Conservation (phyloP, 129 eudicot species). For the Centaurea solstitialis region DNA sequence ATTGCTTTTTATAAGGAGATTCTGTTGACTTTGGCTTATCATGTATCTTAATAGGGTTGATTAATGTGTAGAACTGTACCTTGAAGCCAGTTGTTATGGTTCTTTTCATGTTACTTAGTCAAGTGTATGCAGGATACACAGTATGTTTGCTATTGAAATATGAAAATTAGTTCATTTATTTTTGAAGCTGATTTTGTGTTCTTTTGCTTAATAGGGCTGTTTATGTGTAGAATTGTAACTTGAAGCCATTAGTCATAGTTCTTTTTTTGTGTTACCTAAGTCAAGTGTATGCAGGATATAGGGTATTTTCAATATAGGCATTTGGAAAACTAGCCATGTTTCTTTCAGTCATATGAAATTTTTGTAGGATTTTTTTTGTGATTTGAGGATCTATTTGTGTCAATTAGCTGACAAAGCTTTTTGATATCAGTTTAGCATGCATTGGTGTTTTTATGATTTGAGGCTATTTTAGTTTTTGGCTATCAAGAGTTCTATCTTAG, state of each 20-base stretch:
- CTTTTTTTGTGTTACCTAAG: background rate
- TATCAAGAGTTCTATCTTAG: background rate
- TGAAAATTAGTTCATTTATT: background rate
- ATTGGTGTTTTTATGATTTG: background rate
- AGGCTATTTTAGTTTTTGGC: background rate
- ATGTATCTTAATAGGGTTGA: background rate
- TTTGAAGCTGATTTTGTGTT: no score
- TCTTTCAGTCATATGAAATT: background rate
- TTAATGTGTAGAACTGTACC: background rate
- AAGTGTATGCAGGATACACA: background rate
- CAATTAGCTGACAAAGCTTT: background rate
- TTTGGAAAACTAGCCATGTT: background rate
- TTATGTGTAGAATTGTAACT: background rate
- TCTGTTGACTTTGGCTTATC: background rate
- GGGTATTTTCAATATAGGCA: background rate
- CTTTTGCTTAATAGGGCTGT: no score
- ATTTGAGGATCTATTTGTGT: background rate
- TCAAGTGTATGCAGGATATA: background rate
- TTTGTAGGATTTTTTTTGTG: background rate
- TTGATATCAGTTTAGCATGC: background rate
- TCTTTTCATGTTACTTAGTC: no score
- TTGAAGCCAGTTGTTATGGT: no score
- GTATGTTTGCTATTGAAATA: background rate
- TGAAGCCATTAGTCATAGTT: background rate
- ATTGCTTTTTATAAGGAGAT: background rate